A percentile compares a stretch with the other conserved stretches of the same genome.
These are phyloP conservation scores for Candida multigemmis DNA, from an alignment of 805 yeast genomes.

Conservation along the genomic window DNA sequence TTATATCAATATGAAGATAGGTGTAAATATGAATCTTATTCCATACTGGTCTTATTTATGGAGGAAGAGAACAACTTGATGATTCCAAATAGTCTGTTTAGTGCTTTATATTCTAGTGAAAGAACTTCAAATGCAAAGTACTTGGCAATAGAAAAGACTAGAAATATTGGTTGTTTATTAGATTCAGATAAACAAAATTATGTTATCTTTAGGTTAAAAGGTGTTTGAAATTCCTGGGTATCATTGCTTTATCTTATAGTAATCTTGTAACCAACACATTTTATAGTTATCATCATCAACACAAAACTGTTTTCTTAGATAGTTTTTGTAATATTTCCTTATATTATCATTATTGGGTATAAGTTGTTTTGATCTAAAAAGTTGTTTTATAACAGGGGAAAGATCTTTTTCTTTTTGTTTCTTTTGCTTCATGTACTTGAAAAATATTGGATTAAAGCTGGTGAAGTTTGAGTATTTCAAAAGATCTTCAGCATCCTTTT, in stretches of 20 bases:
- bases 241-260: constrained; percentile 10
- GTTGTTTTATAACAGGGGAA: neutral
- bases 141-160: constrained; percentile 18
- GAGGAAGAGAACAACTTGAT: no score
- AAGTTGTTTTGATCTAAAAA: constrained; percentile 13
- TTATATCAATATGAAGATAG: no score
- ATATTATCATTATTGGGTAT: constrained; percentile 23
- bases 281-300: constrained; percentile 9
- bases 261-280: constrained; percentile 16
- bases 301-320: constrained; percentile 21
- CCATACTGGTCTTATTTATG: no score
- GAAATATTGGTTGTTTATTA: constrained; percentile 28
- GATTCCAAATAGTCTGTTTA: no score
- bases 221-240: constrained; percentile 1
- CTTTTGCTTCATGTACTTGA: constrained; percentile 16
- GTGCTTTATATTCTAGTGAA: no score
- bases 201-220: constrained; percentile 13
- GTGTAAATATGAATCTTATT: no score
- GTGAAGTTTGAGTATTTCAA: constrained; percentile 8
- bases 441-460: constrained; percentile 14
- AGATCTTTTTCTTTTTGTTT: constrained; percentile 9
- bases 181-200: constrained; percentile 32
- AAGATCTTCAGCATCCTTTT: constrained; percentile 9
- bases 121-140: constrained; percentile 18
- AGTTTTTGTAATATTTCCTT: constrained; percentile 14